Percentiles rank a stretch among this genome's conserved stretches.
These are phyloP conservation scores for Sclerotinia minor DNA, from an alignment of 2,329 filamentous ascomycete genomes.

Conservation along the genomic window DNA sequence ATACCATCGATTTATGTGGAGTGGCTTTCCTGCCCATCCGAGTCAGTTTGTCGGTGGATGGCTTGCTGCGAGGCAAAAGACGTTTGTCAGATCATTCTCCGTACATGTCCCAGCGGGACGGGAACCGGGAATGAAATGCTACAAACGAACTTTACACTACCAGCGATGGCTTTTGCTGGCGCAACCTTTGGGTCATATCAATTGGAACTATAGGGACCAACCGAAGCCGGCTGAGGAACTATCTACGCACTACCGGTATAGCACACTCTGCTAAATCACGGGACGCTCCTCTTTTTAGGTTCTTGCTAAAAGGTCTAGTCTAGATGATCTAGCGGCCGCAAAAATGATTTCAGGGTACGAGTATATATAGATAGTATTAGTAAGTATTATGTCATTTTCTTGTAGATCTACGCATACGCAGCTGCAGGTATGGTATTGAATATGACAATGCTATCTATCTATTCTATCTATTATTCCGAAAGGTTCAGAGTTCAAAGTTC, in stretches of 20 bases:
- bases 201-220: not conserved
- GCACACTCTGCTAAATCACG: not conserved
- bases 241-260: not conserved
- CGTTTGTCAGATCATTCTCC: not conserved
- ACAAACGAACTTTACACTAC: conserved; percentile 6
- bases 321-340: not conserved
- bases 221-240: not conserved
- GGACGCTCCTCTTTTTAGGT: not conserved
- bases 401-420: not conserved
- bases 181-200: not conserved
- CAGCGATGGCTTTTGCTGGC: conserved; percentile 9
- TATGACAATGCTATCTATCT: not conserved
- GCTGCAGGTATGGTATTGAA: not conserved
- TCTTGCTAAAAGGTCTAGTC: not conserved
- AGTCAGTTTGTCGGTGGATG: conserved; percentile 11
- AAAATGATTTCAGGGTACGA: not conserved
- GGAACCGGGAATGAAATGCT: conserved; percentile 15
- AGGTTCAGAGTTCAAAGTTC: not conserved
- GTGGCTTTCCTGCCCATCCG: conserved; percentile 7
- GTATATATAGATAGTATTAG: not conserved
- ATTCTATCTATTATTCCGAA: not conserved
- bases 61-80: conserved; percentile 12
- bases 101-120: conserved; percentile 14
- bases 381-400: not conserved
- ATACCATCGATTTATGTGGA: conserved; percentile 23